Conservation (phyloP, 2,329 filamentous ascomycete species). For the Peltaster fructicola region DNA sequence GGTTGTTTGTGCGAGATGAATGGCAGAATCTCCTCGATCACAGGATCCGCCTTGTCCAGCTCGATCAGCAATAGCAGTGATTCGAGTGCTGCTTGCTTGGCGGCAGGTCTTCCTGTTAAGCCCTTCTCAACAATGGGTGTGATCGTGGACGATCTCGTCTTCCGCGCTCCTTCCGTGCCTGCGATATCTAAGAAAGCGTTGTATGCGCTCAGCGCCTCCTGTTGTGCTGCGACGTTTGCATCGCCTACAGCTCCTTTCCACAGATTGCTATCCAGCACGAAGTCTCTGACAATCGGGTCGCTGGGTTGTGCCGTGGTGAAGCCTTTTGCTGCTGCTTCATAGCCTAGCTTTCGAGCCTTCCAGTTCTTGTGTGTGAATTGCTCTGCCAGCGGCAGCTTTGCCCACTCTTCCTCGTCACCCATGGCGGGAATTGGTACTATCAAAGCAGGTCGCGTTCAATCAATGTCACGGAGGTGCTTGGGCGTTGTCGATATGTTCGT, state of each 20-base stretch:
- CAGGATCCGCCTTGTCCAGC: slow-evolving; percentile 64
- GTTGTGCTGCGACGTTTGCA: slow-evolving; percentile 91
- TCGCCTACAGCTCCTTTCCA: slow-evolving; percentile 91
- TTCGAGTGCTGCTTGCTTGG: slow-evolving; percentile 74
- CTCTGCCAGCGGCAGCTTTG: slow-evolving; percentile 58
- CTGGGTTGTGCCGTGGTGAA: slow-evolving; percentile 74
- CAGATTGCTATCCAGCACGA: slow-evolving; percentile 63
- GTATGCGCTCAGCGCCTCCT: slow-evolving; percentile 74
- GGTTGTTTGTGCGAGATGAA: slow-evolving; percentile 74
- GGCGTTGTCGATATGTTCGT: too few species aligned
- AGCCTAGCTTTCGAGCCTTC: slow-evolving; percentile 92
- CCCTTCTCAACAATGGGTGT: slow-evolving; percentile 79
- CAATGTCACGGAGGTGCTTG: not conserved
- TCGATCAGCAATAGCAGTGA: slow-evolving; percentile 79
- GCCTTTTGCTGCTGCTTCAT: slow-evolving; percentile 77
- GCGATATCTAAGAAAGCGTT: slow-evolving; percentile 88
- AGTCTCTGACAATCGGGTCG: slow-evolving; percentile 72
- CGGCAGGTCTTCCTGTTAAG: slow-evolving; percentile 72
- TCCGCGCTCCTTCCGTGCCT: slow-evolving; percentile 48
- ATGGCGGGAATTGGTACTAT: slow-evolving; percentile 30
- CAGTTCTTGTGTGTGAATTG: slow-evolving; percentile 83
- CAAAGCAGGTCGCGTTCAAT: slow-evolving; percentile 1
- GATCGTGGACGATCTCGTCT: slow-evolving; percentile 59
- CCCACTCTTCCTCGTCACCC: slow-evolving; percentile 78
- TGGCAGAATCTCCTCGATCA: slow-evolving; percentile 80